phyloP scores from a whole-genome alignment of 805 yeast species.

The Saturnispora besseyi region DNA sequence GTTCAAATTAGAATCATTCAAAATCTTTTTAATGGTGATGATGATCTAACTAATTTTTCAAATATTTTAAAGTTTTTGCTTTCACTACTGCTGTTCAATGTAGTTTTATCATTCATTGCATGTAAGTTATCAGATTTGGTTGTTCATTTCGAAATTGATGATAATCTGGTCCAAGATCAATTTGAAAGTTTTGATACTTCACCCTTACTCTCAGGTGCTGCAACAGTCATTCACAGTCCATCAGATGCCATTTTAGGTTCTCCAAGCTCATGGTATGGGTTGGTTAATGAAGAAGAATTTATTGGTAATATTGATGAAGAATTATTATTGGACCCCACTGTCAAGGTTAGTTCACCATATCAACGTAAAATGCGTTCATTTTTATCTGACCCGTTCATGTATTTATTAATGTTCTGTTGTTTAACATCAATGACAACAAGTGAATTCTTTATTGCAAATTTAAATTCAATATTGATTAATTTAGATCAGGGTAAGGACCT shows the following conservation, averaged over 20 bases:
- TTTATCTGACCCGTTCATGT: slow-evolving; percentile 50
- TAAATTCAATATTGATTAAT: slow-evolving; percentile 41
- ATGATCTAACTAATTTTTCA: slow-evolving; percentile 15
- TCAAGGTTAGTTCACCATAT: slow-evolving; percentile 7
- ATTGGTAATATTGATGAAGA: slow-evolving; percentile 22
- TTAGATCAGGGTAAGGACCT: slow-evolving; percentile 13
- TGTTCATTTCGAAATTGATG: slow-evolving; percentile 20
- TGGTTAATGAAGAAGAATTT: slow-evolving; percentile 16
- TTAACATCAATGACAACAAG: slow-evolving; percentile 71
- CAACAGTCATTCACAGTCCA: slow-evolving; percentile 23
- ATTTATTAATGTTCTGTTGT: slow-evolving; percentile 55
- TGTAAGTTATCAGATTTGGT: slow-evolving; percentile 25
- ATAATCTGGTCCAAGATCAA: slow-evolving; percentile 14
- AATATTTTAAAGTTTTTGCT: slow-evolving; percentile 19
- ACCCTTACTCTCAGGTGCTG: slow-evolving; percentile 28
- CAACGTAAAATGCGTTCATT: slow-evolving; percentile 14
- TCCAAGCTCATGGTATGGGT: slow-evolving; percentile 24
- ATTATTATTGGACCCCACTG: slow-evolving; percentile 19
- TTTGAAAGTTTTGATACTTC: slow-evolving; percentile 27
- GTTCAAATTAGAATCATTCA: slow-evolving; percentile 23
- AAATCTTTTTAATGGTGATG: slow-evolving; percentile 13
- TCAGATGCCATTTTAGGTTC: slow-evolving; percentile 20
- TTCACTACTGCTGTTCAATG: slow-evolving; percentile 12
- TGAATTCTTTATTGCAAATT: slow-evolving; percentile 78
- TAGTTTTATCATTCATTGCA: slow-evolving; percentile 20